These are phyloP conservation scores for Bipolaris cookei DNA, from an alignment of 2,329 filamentous ascomycete genomes.

Conservation along the genomic window DNA sequence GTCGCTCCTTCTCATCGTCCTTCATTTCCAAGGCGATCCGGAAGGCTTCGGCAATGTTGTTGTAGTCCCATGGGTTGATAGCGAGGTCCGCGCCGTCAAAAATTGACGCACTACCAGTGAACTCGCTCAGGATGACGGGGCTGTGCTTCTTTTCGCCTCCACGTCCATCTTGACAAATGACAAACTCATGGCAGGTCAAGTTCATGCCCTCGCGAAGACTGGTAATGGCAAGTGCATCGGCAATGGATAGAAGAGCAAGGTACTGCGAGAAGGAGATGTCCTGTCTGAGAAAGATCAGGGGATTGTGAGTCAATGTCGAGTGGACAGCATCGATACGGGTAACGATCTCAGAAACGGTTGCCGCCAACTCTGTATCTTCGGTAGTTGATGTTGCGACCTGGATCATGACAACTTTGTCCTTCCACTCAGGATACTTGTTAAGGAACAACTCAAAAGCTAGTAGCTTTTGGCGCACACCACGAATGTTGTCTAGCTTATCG, in stretches of 20 bases:
- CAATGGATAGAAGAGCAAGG: constrained; percentile 86
- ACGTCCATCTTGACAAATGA: constrained; percentile 88
- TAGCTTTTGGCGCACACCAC: constrained; percentile 91
- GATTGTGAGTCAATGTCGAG: constrained; percentile 89
- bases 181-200: constrained; percentile 89
- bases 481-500: constrained; percentile 91
- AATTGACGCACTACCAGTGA: constrained; percentile 87
- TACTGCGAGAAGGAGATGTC: constrained; percentile 94
- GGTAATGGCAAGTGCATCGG: constrained; percentile 91
- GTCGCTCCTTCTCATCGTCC: constrained; percentile 71
- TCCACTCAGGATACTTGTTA: constrained; percentile 90
- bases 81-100: constrained; percentile 81
- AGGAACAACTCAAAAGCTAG: constrained; percentile 91
- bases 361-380: constrained; percentile 85
- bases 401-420: constrained; percentile 84
- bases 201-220: constrained; percentile 98
- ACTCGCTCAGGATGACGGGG: constrained; percentile 90
- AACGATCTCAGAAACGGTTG: constrained; percentile 90
- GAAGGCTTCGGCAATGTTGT: constrained; percentile 85
- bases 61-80: constrained; percentile 96
- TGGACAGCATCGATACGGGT: constrained; percentile 91
- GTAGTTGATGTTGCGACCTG: constrained; percentile 92
- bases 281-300: constrained; percentile 91
- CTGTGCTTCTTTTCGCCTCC: constrained; percentile 77
- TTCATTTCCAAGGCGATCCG: constrained; percentile 81